Evolutionary conservation across 148 eudicot genomes (phyloP).

Genomic region (Camellia japonica): DNA sequence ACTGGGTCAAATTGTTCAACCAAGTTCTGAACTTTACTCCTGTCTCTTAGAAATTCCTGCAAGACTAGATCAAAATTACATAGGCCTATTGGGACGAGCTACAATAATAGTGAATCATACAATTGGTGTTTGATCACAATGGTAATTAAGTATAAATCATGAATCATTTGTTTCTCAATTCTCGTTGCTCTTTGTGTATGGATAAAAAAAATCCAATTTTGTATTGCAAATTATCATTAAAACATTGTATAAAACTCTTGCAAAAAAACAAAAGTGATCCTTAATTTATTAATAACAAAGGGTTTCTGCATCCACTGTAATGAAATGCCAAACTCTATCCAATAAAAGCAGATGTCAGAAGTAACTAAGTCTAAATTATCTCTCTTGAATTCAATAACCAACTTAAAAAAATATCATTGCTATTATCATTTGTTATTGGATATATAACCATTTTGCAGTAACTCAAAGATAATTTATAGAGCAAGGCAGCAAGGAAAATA

Average conservation of each 20-base stretch:
- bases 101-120: not conserved
- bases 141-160: not conserved
- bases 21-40: constrained; percentile 72
- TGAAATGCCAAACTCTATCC: not conserved
- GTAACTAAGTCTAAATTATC: constrained; percentile 11
- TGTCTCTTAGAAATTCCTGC: constrained; percentile 85
- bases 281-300: not conserved
- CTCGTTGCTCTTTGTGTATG: not conserved
- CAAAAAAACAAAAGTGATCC: not conserved
- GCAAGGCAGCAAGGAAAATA: not conserved
- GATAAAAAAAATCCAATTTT: not conserved
- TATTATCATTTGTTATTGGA: not conserved
- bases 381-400: not conserved
- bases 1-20: constrained; percentile 82
- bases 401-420: not conserved
- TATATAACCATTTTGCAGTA: not conserved
- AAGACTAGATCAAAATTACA: constrained; percentile 18
- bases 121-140: not conserved
- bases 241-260: not conserved
- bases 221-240: not conserved
- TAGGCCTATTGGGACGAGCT: not conserved
- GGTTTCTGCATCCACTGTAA: not conserved
- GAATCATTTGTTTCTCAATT: not conserved
- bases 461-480: not conserved
- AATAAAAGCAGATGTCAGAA: not conserved